Base-by-base conservation (phyloP, 495 filamentous ascomycete genomes). In the Podospora sp. region DNA sequence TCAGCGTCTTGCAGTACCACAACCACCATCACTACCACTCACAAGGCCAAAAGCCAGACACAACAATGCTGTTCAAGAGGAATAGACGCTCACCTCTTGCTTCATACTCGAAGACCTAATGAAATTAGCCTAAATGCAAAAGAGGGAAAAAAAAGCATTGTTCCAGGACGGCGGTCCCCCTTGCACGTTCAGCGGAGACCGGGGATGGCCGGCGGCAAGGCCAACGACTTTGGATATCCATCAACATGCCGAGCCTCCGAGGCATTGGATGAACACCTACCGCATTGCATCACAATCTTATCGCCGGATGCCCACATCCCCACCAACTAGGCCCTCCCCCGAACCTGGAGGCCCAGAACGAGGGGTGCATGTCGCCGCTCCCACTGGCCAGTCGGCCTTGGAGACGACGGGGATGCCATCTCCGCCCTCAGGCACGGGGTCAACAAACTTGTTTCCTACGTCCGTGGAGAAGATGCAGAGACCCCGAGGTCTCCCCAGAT, bases 401-500 rank as follows among this genome's bases (percentile, higher is more conserved):
- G 24, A 55, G 52, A 55, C 36, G 21, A 25, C 59, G n/a, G 33
- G 59, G 33, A 65, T 33, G 62, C 1, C 51, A 24, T 25, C 62
- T 56, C 62, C 35, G 40, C 29, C 20, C 52, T 35, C 26, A 16
- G 62, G 21, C 50, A 18, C 55, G 62, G 27, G 51, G 24, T 56
- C 11, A 40, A 18, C 21, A 26, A 20, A 18, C 26, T 4, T 16
- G 49, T 52, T 52, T 22, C 46, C 33, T 35, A 20, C 11, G 36
- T 11, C n/a, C 24, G 36, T 7, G 11, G 29, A 25, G 33, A 55
- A 57, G n/a, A n/a, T n/a, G n/a, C n/a, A n/a, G n/a, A n/a, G n/a
- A 49, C 62, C 11, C 20, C 9, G 18, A 11, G 24, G 46, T 40
- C 33, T 24, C 63, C 53, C 63, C 52, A 56, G 52, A 65, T 65